Base-by-base conservation (phyloP, 305 asterid genomes). In the Solanum chacoense region DNA sequence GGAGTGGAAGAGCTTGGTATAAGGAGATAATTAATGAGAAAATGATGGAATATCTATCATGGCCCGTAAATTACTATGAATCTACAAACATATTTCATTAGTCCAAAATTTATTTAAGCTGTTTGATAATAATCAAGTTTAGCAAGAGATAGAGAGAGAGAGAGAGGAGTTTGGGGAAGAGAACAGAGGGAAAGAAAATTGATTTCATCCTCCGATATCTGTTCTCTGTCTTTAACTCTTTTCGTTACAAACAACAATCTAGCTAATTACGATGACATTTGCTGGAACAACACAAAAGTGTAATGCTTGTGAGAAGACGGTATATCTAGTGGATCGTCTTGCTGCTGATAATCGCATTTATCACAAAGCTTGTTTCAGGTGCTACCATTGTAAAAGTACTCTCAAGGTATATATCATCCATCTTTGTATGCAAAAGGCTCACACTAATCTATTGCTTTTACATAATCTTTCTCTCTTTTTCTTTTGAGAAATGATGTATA, bases 231-330 rank as follows among this genome's bases (percentile, higher is more conserved):
- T 36, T 11, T 4, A 20, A n/a, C 36, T 75, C 83, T 78, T 55
- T 55, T 55, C 11, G 24, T 18, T 9, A 55, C 10, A 18, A 18
- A 55, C 24, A 55, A 55, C 0, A 18, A 55, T 45, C 7, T 45
- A n/a, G n/a, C n/a, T n/a, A 45, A 45, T 42, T 42, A 88, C 67
- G 35, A 95, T 93, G 98, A 94, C 98, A 37, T 92, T 94, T 86
- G 91, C 90, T 32, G 98, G 93, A 73, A 93, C 95, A 28, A 90
- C 93, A 65, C 98, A 94, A 83, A 95, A 94, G 90, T 95, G 97
- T 91, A 91, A 91, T 1, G 96, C 96, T 14, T 94, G 98, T 73
- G 91, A 89, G n/a, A 92, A 90, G 32, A 94, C 98, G 2, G 98
- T 94, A 7, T 95, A 96, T 69, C 91, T 93, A 24, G 96, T 95